Percentiles rank a stretch among this genome's conserved stretches.
phyloP scores from a whole-genome alignment of 257 asterid genomes.

The Salvia rosmarinus region DNA sequence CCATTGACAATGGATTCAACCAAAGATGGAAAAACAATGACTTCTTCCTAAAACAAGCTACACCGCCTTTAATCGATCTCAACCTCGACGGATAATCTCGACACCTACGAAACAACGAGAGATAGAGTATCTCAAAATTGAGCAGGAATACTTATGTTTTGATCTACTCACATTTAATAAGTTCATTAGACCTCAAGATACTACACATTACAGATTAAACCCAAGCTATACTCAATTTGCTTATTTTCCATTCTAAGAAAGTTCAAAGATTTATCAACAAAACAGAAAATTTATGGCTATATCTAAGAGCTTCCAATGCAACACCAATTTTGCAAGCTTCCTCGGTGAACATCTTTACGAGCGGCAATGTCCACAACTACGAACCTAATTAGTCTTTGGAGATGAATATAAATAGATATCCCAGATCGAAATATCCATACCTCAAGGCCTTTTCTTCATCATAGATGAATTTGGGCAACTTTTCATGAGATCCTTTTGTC shows the following conservation, averaged over 20 bases:
- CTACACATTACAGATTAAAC: not conserved
- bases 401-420: not conserved
- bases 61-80: constrained; percentile 5
- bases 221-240: not conserved
- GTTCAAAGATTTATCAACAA: not conserved
- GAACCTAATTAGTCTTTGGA: not conserved
- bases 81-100: not conserved
- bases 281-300: not conserved
- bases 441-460: constrained; percentile 90
- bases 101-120: not conserved
- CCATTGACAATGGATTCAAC: too few relatives aligned
- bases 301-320: not conserved
- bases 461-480: constrained; percentile 85
- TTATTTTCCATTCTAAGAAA: not conserved
- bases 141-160: not conserved
- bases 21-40: not conserved
- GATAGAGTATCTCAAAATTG: not conserved
- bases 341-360: not conserved
- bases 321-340: not conserved
- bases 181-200: not conserved
- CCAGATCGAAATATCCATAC: constrained; percentile 37
- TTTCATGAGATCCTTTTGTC: constrained; percentile 92
- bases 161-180: not conserved
- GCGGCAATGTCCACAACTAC: not conserved
- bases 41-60: not conserved